These are phyloP conservation scores for Fusarium duplospermum DNA, from an alignment of 2,329 filamentous ascomycete genomes.

Conservation along the genomic window DNA sequence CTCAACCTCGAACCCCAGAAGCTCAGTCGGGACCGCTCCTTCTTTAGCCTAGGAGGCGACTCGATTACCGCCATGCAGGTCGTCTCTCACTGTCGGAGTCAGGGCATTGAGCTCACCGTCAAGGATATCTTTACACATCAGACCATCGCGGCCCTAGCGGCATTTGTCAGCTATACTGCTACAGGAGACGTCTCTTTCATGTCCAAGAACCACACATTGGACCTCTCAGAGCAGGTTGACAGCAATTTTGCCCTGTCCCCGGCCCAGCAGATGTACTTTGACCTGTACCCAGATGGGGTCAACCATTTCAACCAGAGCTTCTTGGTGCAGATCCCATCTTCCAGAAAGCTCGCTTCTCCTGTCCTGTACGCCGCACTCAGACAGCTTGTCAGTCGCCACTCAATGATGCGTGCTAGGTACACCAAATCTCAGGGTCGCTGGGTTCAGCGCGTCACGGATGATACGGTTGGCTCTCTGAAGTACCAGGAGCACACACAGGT, in stretches of 20 bases:
- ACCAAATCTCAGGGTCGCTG: not conserved
- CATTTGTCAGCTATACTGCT: not conserved
- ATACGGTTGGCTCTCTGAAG: not conserved
- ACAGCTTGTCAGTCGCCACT: not conserved
- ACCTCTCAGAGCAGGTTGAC: slow-evolving; percentile 3
- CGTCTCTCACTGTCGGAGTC: slow-evolving; percentile 1
- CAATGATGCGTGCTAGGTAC: slow-evolving; percentile 1
- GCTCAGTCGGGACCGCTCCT: not conserved
- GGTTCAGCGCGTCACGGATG: not conserved
- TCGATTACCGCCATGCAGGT: slow-evolving; percentile 14
- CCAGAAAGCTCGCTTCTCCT: not conserved
- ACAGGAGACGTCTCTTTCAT: too few species aligned
- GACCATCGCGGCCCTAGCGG: slow-evolving; percentile 2
- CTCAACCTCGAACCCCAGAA: too few species aligned
- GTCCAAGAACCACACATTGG: too few species aligned
- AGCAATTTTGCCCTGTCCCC: slow-evolving; percentile 54
- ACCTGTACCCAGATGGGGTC: slow-evolving; percentile 34
- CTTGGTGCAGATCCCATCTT: slow-evolving; percentile 46
- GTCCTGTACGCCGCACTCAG: not conserved
- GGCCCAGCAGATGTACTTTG: slow-evolving; percentile 57
- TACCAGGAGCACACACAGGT: not conserved
- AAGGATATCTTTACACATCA: not conserved
- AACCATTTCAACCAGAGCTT: slow-evolving; percentile 60
- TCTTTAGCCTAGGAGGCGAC: slow-evolving; percentile 8
- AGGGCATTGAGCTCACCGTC: slow-evolving; percentile 2